These are phyloP conservation scores for Sequoiadendron giganteum DNA, from an alignment of 75 land plant species.

Conservation along the genomic window DNA sequence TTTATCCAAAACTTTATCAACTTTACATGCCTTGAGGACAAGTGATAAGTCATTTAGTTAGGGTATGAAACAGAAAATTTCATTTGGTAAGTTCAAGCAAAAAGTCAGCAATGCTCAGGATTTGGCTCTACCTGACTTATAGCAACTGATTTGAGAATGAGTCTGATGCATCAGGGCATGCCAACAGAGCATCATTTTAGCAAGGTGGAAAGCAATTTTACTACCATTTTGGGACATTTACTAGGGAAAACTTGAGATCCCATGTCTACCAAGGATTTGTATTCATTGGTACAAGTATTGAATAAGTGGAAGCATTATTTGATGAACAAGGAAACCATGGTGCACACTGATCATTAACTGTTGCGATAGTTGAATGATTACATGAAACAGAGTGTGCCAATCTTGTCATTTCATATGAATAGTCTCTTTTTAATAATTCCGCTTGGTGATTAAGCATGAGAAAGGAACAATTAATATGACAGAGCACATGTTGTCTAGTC, in stretches of 20 bases:
- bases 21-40: background rate
- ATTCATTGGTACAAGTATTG: background rate
- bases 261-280: background rate
- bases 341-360: background rate
- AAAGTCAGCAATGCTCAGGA: background rate
- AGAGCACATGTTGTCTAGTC: background rate
- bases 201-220: background rate
- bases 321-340: background rate
- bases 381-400: background rate
- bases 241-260: background rate
- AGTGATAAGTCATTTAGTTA: background rate
- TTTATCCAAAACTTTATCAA: background rate
- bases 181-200: background rate
- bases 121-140: background rate
- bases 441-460: background rate
- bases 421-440: background rate
- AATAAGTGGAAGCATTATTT: background rate
- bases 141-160: background rate
- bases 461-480: background rate
- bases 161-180: background rate
- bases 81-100: background rate
- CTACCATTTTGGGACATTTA: background rate
- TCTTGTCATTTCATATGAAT: background rate
- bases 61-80: background rate
- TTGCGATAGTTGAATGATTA: background rate